Evolutionary conservation across 169 alveolate genomes (phyloP), one percentile per base, ranked within the genome.

Genomic region (Cryptosporidium ubiquitum): DNA sequence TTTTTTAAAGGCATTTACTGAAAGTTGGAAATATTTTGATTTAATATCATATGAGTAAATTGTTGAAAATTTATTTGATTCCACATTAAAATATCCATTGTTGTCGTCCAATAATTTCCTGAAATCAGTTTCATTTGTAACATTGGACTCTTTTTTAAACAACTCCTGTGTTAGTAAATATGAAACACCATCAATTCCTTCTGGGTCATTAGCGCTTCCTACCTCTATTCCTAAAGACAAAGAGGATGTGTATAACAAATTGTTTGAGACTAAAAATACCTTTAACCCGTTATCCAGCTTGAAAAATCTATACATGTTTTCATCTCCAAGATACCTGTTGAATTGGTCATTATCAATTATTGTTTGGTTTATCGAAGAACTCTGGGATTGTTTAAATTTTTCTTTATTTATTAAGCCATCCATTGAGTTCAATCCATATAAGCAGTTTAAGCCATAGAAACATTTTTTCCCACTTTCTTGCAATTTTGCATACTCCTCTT

Each of bases 81-180:
- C 84, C n/a, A 70, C 66, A 35, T 70, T 70, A 49, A 47, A 70
- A 39, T 70, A 70, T 2, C 84, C 84, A 20, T 70, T 70, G 49
- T 70, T 70, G 33, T 70, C 84, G 12, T 70, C 84, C 18, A 70
- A 5, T 9, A 70, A 69, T 23, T 33, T 49, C 9, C 84, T 70
- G 29, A 70, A 70, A 23, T 70, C 84, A 1, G 51, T n/a, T 6
- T 64, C 71, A 4, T 23, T 14, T 5, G 71, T 64, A 26, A 20
- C 18, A 29, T 64, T 64, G 1, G 20, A 10, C 26, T 64, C 49
- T 37, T 35, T 64, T 23, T 55, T 74, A 42, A 74, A 74, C 35
- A 74, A 9, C 35, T 31, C 70, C 16, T 74, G 71, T 57, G 86
- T 35, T 20, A 74, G 4, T 35, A 74, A 40, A 58, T 35, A 74